Conservation (phyloP, 805 yeast genomes). For the Candida manassasensis region DNA sequence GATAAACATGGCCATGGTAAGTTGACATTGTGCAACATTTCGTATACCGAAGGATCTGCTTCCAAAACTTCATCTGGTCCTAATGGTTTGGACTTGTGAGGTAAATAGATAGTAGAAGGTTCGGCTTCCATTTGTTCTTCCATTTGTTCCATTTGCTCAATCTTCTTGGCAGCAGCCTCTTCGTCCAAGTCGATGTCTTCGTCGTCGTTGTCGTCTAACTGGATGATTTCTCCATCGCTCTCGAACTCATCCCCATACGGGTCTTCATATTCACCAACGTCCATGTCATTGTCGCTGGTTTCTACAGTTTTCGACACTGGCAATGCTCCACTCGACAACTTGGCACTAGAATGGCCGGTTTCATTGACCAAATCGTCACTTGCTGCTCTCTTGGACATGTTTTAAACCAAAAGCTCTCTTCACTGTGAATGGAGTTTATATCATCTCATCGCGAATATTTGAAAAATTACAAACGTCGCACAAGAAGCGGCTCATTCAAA, state of each 20-base stretch:
- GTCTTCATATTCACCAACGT: slow-evolving; percentile 84
- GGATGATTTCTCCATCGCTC: slow-evolving; percentile 85
- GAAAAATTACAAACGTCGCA: too few species aligned
- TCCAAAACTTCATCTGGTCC: slow-evolving; percentile 95
- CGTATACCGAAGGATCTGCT: slow-evolving; percentile 94
- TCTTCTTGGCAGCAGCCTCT: slow-evolving; percentile 25
- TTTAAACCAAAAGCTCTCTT: too few species aligned
- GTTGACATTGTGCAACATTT: slow-evolving; percentile 91
- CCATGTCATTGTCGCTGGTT: slow-evolving; percentile 39
- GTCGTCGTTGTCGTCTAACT: slow-evolving; percentile 53
- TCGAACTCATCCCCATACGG: slow-evolving; percentile 89
- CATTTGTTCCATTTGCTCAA: slow-evolving; percentile 31
- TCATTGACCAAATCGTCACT: slow-evolving; percentile 22
- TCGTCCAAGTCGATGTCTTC: slow-evolving; percentile 34
- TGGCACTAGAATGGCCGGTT: slow-evolving; percentile 27
- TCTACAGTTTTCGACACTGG: slow-evolving; percentile 27
- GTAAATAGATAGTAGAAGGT: slow-evolving; percentile 63
- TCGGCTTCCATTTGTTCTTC: slow-evolving; percentile 31
- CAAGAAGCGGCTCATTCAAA: too few species aligned
- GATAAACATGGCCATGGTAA: slow-evolving; percentile 97
- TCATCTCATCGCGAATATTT: too few species aligned
- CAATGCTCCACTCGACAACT: slow-evolving; percentile 33
- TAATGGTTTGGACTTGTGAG: slow-evolving; percentile 82
- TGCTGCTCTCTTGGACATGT: slow-evolving; percentile 53
- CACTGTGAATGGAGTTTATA: too few species aligned